These are phyloP conservation scores for Talaromyces marneffei DNA, from an alignment of 2,329 filamentous ascomycete genomes.

Conservation along the genomic window DNA sequence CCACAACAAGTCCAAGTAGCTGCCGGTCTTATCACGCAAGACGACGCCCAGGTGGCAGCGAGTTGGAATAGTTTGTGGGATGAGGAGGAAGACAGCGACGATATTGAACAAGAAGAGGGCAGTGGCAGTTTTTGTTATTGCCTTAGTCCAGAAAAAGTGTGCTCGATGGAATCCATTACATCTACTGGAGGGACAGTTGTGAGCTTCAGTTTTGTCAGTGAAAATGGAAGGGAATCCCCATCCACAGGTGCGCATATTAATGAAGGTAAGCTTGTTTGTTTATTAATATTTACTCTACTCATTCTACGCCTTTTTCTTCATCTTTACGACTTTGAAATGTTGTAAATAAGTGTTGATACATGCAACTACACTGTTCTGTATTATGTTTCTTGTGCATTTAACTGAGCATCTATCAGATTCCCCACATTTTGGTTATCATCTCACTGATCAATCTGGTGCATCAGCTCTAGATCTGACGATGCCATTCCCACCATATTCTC, in stretches of 20 bases:
- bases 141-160: not conserved
- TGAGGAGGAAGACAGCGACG: not conserved
- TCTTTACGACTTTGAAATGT: not conserved
- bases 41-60: conserved; percentile 3
- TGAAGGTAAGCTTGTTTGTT: conserved; percentile 1
- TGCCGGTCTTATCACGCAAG: not conserved
- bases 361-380: not conserved
- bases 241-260: not conserved
- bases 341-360: not conserved
- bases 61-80: conserved; percentile 9
- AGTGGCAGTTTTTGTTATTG: not conserved
- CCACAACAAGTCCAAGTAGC: not conserved
- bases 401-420: not conserved
- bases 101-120: not conserved
- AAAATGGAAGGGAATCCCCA: not conserved
- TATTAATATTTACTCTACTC: not conserved
- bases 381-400: not conserved
- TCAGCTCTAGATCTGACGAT: not conserved
- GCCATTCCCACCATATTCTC: not conserved
- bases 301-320: not conserved
- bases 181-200: not conserved
- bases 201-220: not conserved
- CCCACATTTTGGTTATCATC: not conserved
- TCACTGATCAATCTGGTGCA: not conserved
- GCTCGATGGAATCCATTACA: not conserved